A percentile compares a stretch with the other conserved stretches of the same genome.
These are phyloP conservation scores for Pleurotus eryngii DNA, from an alignment of 768 basidiomycete species.

Conservation along the genomic window DNA sequence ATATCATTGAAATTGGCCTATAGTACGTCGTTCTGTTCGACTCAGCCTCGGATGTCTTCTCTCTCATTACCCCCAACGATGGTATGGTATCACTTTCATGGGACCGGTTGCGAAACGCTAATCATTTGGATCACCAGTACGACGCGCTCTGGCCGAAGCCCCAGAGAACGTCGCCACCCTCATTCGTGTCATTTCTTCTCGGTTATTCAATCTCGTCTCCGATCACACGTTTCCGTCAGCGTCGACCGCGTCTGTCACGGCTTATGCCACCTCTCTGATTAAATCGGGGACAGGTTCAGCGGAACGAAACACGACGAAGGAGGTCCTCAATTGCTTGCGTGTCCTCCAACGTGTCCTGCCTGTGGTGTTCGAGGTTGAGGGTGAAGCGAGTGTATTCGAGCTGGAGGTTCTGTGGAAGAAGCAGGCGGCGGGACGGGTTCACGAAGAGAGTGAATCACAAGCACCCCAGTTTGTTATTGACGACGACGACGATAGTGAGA, in stretches of 20 bases:
- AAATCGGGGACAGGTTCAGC: constrained; percentile 40
- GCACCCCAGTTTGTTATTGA: constrained; percentile 84
- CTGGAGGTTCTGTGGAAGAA: constrained; percentile 81
- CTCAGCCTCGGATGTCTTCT: constrained; percentile 87
- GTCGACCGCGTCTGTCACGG: constrained; percentile 51
- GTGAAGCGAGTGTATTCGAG: constrained; percentile 72
- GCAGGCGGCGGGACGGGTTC: constrained; percentile 38
- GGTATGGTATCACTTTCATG: constrained; percentile 43
- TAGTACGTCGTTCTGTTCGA: constrained; percentile 87
- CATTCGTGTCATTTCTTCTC: constrained; percentile 62
- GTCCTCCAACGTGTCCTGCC: constrained; percentile 87
- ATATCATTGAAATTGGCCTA: neutral
- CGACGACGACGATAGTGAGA: constrained; percentile 64
- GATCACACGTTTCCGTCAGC: constrained; percentile 78
- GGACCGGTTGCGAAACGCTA: constrained; percentile 2
- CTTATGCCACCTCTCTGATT: constrained; percentile 70
- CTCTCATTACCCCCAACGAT: constrained; percentile 82
- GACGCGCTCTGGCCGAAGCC: constrained; percentile 74
- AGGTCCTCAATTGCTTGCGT: constrained; percentile 90
- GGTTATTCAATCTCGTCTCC: constrained; percentile 71
- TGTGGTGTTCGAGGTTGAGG: constrained; percentile 80
- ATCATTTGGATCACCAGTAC: constrained; percentile 47
- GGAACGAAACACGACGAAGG: constrained; percentile 72
- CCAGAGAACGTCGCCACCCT: constrained; percentile 88
- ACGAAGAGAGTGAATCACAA: constrained; percentile 13